Base-by-base conservation (phyloP, 179 eudicot genomes). In the Pouteria campechiana region DNA sequence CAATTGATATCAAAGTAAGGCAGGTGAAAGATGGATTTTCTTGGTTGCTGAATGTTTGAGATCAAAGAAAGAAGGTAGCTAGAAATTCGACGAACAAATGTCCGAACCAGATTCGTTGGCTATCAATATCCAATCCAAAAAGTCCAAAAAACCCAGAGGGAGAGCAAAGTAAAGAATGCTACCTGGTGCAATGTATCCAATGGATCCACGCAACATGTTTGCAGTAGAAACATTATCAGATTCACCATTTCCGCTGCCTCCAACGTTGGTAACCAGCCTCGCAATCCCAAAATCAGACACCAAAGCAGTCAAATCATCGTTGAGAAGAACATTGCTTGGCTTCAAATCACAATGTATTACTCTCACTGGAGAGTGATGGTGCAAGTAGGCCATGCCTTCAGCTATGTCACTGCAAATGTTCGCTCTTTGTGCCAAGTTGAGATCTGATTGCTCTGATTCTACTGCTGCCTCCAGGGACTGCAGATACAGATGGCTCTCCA, bases 111-210 rank as follows among this genome's bases (percentile, higher is more conserved):
- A n/a, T n/a, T n/a, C n/a, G n/a, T n/a, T n/a, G n/a, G n/a, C n/a
- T n/a, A n/a, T n/a, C n/a, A n/a, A n/a, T n/a, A n/a, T n/a, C n/a
- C n/a, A n/a, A n/a, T n/a, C n/a, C n/a, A n/a, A n/a, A n/a, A n/a
- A n/a, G n/a, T n/a, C n/a, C n/a, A n/a, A n/a, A n/a, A n/a, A n/a
- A n/a, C n/a, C n/a, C n/a, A n/a, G n/a, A n/a, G n/a, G n/a, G n/a
- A n/a, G n/a, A 22, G 39, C 20, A 19, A 23, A 36, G 33, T 9
- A 21, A 31, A 24, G 19, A 30, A 25, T 8, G 32, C 12, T 63
- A 69, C 75, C 75, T 55, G 75, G 75, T 41, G 71, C 75, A 32
- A 69, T 69, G 54, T 69, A 69, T 6, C 75, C 75, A 19, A 69
- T 64, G 4, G 75, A 60, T 23, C 75, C 75, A 29, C 58, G 32